Conservation (phyloP, 768 basidiomycete species). For the Podaxis mareebaensis region DNA sequence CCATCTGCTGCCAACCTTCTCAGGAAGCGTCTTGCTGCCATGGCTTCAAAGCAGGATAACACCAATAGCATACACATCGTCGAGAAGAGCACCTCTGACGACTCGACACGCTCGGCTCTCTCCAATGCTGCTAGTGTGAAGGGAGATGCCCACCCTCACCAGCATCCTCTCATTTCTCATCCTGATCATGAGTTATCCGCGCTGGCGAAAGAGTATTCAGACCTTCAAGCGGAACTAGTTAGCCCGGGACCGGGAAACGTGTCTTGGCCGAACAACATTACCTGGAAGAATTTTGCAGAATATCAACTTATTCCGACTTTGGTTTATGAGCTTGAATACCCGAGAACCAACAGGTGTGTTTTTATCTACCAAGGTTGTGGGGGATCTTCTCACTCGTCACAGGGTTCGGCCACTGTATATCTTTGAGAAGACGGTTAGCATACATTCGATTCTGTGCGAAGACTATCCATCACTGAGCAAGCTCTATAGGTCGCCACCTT, state of each 20-base stretch:
- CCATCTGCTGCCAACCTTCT: constrained; percentile 51
- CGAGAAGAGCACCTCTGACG: constrained; percentile 2
- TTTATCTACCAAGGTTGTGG: neutral
- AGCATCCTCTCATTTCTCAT: constrained; percentile 62
- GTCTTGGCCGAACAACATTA: constrained; percentile 85
- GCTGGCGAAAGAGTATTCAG: constrained; percentile 75
- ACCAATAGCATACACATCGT: constrained; percentile 16
- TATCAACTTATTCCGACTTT: constrained; percentile 91
- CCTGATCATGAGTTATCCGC: constrained; percentile 63
- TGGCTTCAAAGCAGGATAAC: constrained; percentile 31
- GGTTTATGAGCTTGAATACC: constrained; percentile 97
- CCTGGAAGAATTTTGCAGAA: constrained; percentile 75
- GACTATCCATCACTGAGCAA: constrained; percentile 23
- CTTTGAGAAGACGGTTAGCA: constrained; percentile 64
- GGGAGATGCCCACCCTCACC: constrained; percentile 20
- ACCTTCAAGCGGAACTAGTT: constrained; percentile 74
- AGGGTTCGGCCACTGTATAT: constrained; percentile 81
- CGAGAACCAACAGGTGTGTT: constrained; percentile 77
- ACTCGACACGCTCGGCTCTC: neutral
- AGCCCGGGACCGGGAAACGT: constrained; percentile 67
- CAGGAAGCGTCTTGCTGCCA: constrained; percentile 54
- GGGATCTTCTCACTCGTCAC: neutral
- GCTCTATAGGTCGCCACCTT: constrained; percentile 75
- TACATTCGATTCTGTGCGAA: neutral
- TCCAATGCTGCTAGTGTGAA: constrained; percentile 8